Percentiles rank a stretch among this genome's conserved stretches.
These are phyloP conservation scores for Micractinium sp. DNA, from an alignment of 139 green algal genomes.

Conservation along the genomic window DNA sequence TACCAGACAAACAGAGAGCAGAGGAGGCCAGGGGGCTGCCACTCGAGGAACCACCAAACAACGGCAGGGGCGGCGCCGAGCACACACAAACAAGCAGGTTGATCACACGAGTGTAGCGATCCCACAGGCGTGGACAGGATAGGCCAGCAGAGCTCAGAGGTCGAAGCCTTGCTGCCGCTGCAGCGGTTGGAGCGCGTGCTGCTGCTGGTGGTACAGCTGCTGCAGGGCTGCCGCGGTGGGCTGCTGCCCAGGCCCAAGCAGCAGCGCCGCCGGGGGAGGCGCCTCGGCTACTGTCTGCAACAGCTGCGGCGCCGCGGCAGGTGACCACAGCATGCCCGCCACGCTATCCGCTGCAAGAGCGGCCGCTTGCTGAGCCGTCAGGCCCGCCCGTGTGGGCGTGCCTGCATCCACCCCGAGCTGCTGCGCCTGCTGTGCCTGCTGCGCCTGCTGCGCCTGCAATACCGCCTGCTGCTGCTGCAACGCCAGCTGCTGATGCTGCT, in stretches of 20 bases:
- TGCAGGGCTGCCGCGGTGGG: background rate
- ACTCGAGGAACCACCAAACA: too few relatives aligned
- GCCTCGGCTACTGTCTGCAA: background rate
- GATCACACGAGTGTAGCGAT: too few relatives aligned
- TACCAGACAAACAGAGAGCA: too few relatives aligned
- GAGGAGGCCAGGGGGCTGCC: too few relatives aligned
- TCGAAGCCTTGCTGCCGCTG: conserved; percentile 14
- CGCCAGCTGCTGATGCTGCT: background rate
- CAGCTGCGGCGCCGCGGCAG: background rate
- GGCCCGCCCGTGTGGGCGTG: background rate
- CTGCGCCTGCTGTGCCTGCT: background rate
- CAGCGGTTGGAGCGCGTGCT: background rate
- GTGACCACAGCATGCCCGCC: conserved; percentile 11
- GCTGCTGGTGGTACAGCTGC: background rate
- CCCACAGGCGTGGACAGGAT: too few relatives aligned
- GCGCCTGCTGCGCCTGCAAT: background rate
- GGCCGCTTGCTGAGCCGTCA: background rate
- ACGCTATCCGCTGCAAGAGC: background rate
- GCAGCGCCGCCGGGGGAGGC: background rate
- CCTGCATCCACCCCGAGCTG: background rate
- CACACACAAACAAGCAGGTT: too few relatives aligned
- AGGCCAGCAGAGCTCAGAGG: background rate
- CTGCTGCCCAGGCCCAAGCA: background rate
- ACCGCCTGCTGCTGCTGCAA: background rate
- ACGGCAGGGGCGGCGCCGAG: too few relatives aligned